Evolutionary conservation across 2,329 filamentous ascomycete genomes (phyloP), one percentile per base, ranked within the genome.

Genomic region (Dactylellina haptotyla): DNA sequence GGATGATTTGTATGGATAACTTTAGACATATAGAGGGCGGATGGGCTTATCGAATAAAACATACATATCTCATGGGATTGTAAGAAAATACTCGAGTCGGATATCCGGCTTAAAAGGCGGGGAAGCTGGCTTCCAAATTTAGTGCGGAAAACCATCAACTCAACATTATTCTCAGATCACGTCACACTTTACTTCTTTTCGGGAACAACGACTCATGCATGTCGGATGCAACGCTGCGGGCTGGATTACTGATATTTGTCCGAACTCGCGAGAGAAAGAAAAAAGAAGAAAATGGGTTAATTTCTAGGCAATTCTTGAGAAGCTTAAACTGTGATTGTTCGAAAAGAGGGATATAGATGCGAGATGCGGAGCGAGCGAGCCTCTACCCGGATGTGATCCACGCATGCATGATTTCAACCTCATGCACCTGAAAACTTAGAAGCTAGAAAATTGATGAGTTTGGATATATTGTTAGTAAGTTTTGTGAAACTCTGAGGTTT

Each of bases 241-340:
- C 66, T 59, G n/a, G 50, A 59, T 71, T 62, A 71, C 66, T 63
- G 50, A 64, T 71, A 53, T 63, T 71, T 57, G 25, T 30, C 30
- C 32, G 58, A 58, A 45, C 16, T 50, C 28, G 30, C 8, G 16
- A 62, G 18, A 5, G 16, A 46, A 23, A 20, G 41, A 10, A 18
- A 18, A 46, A 20, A 9, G 16, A 46, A 20, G 5, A 12, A 46
- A 45, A 30, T 34, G 23, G 43, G 12, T 45, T 23, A 4, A 20
- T 20, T 45, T n/a, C 41, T 4, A 20, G 41, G 14, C 8, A 39
- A 39, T 6, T 5, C 5, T 46, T 39, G 28, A 20, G 43, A 54
- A 61, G 54, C 56, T 61, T 69, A 54, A 67, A 37, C n/a, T 18
- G 39, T 6, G 26, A 16, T 23, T 54, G n/a, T n/a, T 54, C 18